Evolutionary conservation across 2,329 filamentous ascomycete genomes (phyloP), one percentile per base, ranked within the genome.

Genomic region (Pyrenophora tritici-repentis): DNA sequence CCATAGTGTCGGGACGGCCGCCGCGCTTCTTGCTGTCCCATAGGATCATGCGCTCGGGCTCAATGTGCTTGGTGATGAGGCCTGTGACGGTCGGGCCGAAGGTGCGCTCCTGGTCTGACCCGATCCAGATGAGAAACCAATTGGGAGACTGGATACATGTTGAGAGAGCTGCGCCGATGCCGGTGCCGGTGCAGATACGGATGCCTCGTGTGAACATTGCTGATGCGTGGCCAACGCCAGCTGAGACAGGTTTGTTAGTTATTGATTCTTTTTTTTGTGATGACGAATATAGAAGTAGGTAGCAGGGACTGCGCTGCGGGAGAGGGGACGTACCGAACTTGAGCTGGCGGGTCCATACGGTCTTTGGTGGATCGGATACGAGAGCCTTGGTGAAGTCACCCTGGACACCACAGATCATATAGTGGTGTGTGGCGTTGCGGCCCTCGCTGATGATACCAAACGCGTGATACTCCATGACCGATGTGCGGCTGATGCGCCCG

Each of bases 91-190:
- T 72, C 3, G 69, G 69, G 7, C 69, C 69, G 24, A 72, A 72
- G 0, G 69, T 72, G 34, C 59, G 55, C 36, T 72, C 69, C 47
- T 72, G 69, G 37, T 72, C 67, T 3, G 68, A 71, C 10, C 69
- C 69, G 32, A 72, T 72, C 69, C 69, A 72, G 42, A 72, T 72
- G 12, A 72, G 55, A 42, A 72, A 72, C 69, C 69, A 72, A 50
- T 72, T 59, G 7, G 65, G 65, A 12, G 55, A 63, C 42, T 72
- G 69, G 26, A 72, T 71, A 56, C 69, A 72, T 12, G 69, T 72
- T 1, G 67, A 70, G 2, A 72, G 59, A 2, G 69, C 69, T 20
- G 69, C 69, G 12, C 69, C 69, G 40, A 72, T 72, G 18, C 69
- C 69, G 1, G 69, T 72, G 22, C 69, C 69, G 8, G 69, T 72